A percentile compares a stretch with the other conserved stretches of the same genome.
Conservation (phyloP, 2,329 filamentous ascomycete genomes). For the Clonostachys chloroleuca region DNA sequence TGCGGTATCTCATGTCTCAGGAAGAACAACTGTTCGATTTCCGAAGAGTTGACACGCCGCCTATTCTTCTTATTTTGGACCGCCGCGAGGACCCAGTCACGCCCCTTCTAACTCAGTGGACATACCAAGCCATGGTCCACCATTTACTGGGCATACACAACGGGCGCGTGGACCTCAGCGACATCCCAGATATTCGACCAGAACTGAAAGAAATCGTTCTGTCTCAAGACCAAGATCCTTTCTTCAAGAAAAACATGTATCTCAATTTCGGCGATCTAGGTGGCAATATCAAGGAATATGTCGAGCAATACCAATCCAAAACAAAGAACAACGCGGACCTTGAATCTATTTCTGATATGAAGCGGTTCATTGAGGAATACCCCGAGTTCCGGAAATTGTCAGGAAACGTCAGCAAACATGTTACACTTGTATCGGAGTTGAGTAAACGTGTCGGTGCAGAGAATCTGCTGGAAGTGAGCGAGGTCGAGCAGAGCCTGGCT, state of each 20-base stretch:
- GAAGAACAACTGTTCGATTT: constrained; percentile 98
- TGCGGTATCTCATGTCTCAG: constrained; percentile 89
- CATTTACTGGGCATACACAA: constrained; percentile 92
- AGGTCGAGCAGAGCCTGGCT: constrained; percentile 92
- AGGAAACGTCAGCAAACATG: constrained; percentile 97
- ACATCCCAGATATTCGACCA: constrained; percentile 77
- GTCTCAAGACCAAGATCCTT: constrained; percentile 94
- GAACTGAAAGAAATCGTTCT: constrained; percentile 93
- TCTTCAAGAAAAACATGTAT: constrained; percentile 99
- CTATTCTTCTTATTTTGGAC: constrained; percentile 86
- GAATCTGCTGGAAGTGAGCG: constrained; percentile 89
- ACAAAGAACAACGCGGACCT: constrained; percentile 96
- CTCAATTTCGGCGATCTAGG: constrained; percentile 95
- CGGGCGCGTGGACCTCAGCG: constrained; percentile 84
- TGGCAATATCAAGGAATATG: constrained; percentile 96
- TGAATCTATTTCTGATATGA: constrained; percentile 98
- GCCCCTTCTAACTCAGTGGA: constrained; percentile 94
- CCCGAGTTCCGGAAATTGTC: constrained; percentile 96
- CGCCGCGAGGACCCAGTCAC: constrained; percentile 93
- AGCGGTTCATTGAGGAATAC: constrained; percentile 97
- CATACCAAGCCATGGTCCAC: constrained; percentile 99
- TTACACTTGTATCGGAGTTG: constrained; percentile 90
- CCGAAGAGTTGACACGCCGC: constrained; percentile 87
- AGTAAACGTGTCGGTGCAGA: constrained; percentile 84
- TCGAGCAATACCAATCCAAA: constrained; percentile 95